Evolutionary conservation across 108 stramenopile genomes (phyloP), one percentile per base, ranked within the genome.

Genomic region (Nitzschia inconspicua): DNA sequence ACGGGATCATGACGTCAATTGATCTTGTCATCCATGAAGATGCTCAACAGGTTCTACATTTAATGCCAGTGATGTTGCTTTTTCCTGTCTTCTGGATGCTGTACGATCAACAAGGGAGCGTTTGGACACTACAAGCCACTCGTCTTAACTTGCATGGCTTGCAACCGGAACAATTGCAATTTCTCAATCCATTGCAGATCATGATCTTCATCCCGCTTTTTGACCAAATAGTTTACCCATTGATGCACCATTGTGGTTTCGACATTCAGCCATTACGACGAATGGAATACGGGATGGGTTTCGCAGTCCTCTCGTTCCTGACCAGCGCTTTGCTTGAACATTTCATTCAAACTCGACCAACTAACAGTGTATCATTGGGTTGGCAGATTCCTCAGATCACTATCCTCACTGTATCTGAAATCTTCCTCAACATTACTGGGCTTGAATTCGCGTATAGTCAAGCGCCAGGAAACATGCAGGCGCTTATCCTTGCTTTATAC

Each of bases 361-460:
- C 37, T 19, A 43, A 63, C 28, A 55, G 24, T 5, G 37, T 89
- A 2, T 53, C 65, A 43, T 59, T 89, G n/a, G 28, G 68, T 8
- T 81, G 79, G 84, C 83, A 84, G 57, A 26, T 89, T 7, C 88
- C 88, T 6, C 88, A 89, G 54, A 76, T 79, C 43, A 72, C 80
- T 3, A 26, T 85, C 10, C 53, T 89, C 44, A 68, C 81, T 3
- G 43, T 85, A 20, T 76, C 74, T 9, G 88, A 89, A 56, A 85
- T 89, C 27, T 51, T 82, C 0, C 48, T 84, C 20, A 70, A 59
- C 29, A 72, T 81, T 10, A 89, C 83, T 5, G 80, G 78, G 2
- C 49, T 82, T 3, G 82, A 85, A 37, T 89, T 80, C 54, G 66
- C 66, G 37, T 89, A 83, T 53, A 42, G 66, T 35, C 68, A 75